phyloP scores from a whole-genome alignment of 2,329 filamentous ascomycete genomes.

The Aphanocladium album region DNA sequence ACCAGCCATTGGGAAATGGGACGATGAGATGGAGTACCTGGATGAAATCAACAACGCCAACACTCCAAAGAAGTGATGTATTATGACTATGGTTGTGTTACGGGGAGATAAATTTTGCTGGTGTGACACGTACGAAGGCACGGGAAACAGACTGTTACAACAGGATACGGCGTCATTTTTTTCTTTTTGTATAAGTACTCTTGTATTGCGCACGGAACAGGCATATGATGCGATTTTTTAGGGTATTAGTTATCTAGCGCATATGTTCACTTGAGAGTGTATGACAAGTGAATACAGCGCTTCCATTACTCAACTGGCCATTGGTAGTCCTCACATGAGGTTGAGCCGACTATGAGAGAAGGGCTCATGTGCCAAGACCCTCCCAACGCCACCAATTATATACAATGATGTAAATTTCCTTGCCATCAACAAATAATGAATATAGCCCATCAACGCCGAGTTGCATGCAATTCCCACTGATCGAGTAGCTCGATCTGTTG shows the following conservation, averaged over 20 bases:
- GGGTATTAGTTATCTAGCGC: background rate
- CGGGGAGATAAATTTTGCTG: background rate
- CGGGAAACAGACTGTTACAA: slow-evolving; percentile 5
- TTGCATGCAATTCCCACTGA: background rate
- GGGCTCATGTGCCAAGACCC: background rate
- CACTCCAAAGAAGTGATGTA: background rate
- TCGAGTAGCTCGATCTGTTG: background rate
- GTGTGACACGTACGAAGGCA: background rate
- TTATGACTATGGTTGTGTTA: background rate
- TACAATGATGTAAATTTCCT: background rate
- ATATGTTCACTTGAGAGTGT: background rate
- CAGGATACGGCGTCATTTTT: background rate
- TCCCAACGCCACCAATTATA: background rate
- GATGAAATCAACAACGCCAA: slow-evolving; percentile 31
- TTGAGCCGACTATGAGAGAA: no score
- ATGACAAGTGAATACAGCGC: background rate
- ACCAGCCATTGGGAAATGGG: slow-evolving; percentile 45
- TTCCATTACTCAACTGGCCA: no score
- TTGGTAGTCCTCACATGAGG: no score
- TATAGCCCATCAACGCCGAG: slow-evolving; percentile 10
- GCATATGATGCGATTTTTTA: background rate
- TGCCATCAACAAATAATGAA: background rate
- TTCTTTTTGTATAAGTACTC: background rate
- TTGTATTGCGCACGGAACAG: background rate
- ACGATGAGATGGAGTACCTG: slow-evolving; percentile 52